Conservation (phyloP, 805 yeast genomes). For the Ogataea glucozyma region DNA sequence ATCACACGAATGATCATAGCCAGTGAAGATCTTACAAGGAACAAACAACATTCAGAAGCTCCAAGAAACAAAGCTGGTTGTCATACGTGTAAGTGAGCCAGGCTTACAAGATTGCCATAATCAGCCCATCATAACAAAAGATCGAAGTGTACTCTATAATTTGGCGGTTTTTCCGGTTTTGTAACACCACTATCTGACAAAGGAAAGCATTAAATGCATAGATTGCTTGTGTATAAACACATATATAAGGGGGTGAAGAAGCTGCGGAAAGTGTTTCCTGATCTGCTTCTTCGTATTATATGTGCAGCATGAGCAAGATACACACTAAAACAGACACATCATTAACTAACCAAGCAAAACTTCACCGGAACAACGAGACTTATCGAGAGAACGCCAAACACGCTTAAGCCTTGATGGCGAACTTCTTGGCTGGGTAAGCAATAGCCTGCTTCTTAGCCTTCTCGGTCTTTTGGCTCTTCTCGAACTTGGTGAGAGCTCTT, state of each 20-base stretch:
- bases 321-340: constrained; percentile 11
- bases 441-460: constrained; percentile 89
- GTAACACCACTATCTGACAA: too few relatives aligned
- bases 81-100: too few relatives aligned
- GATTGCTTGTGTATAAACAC: constrained; percentile 9
- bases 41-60: too few relatives aligned
- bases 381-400: constrained; percentile 8
- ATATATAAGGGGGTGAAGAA: constrained; percentile 5
- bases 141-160: too few relatives aligned
- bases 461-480: constrained; percentile 77
- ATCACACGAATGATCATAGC: too few relatives aligned
- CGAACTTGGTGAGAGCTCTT: constrained; percentile 89
- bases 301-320: constrained; percentile 6
- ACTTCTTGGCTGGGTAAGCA: constrained; percentile 98
- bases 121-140: too few relatives aligned
- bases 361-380: constrained; percentile 15
- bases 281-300: not conserved
- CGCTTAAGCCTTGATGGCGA: constrained; percentile 94
- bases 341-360: constrained; percentile 12
- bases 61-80: too few relatives aligned
- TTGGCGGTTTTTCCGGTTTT: too few relatives aligned
- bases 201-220: constrained; percentile 12
- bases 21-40: too few relatives aligned
- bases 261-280: constrained; percentile 3
- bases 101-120: too few relatives aligned